These are phyloP conservation scores for Lactifluus rugatus DNA, from an alignment of 768 basidiomycete species.

Conservation along the genomic window DNA sequence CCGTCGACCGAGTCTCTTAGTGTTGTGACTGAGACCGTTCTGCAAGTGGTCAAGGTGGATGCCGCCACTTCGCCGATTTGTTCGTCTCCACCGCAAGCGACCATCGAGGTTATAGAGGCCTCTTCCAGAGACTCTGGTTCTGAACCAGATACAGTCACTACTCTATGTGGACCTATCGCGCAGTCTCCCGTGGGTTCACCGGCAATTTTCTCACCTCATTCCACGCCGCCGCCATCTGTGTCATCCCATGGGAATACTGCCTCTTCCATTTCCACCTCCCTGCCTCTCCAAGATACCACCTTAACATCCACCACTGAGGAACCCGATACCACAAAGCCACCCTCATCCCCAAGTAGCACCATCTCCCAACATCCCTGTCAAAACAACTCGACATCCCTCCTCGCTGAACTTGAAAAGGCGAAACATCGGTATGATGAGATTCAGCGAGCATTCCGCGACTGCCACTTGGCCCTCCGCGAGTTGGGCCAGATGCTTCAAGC, in stretches of 20 bases:
- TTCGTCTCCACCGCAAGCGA: not conserved
- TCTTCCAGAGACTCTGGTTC: not conserved
- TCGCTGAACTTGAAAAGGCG: conserved; percentile 36
- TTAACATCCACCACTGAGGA: conserved; percentile 3
- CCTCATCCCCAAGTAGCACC: not conserved
- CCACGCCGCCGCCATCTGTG: conserved; percentile 1
- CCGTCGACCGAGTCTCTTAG: not conserved
- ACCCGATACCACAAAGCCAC: conserved; percentile 6
- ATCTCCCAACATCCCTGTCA: not conserved
- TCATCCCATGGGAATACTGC: not conserved
- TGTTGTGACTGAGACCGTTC: not conserved
- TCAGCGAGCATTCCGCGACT: conserved; percentile 57
- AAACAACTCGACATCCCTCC: conserved; percentile 26
- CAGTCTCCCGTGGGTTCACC: conserved; percentile 5
- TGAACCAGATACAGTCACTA: not conserved
- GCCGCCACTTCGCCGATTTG: conserved; percentile 16
- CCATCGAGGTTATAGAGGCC: not conserved
- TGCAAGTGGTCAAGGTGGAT: conserved; percentile 13
- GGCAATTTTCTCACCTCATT: not conserved
- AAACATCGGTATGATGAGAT: conserved; percentile 50
- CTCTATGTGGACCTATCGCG: conserved; percentile 5
- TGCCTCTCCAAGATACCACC: not conserved
- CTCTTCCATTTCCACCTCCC: too few relatives aligned
- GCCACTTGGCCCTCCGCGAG: conserved; percentile 54
- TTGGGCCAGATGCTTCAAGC: conserved; percentile 34